These are phyloP conservation scores for Neurospora sp. DNA, from an alignment of 495 filamentous ascomycete genomes.

Conservation along the genomic window DNA sequence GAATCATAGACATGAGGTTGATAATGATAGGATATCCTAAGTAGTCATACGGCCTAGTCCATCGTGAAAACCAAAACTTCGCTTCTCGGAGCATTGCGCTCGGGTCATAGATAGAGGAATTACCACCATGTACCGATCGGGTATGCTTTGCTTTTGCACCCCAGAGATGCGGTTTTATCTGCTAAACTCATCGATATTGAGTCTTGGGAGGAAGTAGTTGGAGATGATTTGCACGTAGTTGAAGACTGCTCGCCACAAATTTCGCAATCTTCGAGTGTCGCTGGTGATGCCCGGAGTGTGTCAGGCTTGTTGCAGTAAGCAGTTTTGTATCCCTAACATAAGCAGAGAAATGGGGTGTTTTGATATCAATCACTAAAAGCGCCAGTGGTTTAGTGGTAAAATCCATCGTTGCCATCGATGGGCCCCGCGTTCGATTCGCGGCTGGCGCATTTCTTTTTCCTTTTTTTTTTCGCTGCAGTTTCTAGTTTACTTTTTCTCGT, in stretches of 20 bases:
- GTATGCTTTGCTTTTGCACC: not conserved
- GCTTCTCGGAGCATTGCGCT: too few relatives aligned
- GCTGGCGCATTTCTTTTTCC: not conserved
- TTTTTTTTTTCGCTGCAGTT: not conserved
- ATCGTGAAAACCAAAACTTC: too few relatives aligned
- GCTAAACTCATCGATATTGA: not conserved
- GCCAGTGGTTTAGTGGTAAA: not conserved
- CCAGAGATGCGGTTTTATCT: not conserved
- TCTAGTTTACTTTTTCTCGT: not conserved
- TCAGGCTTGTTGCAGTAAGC: not conserved
- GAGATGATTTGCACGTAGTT: not conserved
- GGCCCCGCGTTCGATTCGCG: not conserved
- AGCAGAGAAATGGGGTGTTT: accelerated
- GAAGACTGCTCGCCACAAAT: not conserved
- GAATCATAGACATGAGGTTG: too few relatives aligned
- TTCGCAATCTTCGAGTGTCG: not conserved
- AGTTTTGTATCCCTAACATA: not conserved
- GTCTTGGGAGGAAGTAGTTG: not conserved
- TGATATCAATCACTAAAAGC: not conserved
- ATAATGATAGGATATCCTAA: too few relatives aligned
- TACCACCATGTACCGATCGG: too few relatives aligned
- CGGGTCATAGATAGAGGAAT: too few relatives aligned
- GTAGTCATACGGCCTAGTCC: too few relatives aligned
- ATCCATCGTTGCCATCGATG: not conserved
- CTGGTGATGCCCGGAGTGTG: not conserved